Evolutionary conservation across 441 rosid genomes (phyloP).

Genomic region (Pelargonium myrrhifolium): DNA sequence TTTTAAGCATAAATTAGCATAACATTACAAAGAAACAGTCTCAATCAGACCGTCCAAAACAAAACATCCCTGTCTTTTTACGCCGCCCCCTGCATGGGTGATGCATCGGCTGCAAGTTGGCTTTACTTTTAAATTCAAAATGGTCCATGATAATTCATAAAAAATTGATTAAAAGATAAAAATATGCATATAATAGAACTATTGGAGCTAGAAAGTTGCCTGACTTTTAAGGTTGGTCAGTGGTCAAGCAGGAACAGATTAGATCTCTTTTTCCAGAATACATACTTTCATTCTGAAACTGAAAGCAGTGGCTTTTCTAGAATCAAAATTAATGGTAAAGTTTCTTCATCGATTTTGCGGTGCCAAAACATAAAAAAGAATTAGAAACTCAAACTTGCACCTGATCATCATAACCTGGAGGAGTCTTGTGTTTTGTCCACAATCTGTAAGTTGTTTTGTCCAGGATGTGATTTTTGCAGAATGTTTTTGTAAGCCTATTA

Average conservation of each 20-base stretch:
- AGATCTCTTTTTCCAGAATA: not conserved
- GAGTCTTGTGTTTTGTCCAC: not conserved
- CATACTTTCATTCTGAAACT: not conserved
- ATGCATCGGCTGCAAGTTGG: constrained; percentile 4
- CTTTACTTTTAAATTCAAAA: not conserved
- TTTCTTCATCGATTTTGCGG: no score
- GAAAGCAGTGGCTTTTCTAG: not conserved
- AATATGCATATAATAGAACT: no score
- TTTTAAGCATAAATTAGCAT: constrained; percentile 8
- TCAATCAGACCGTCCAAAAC: constrained; percentile 33
- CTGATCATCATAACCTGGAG: not conserved
- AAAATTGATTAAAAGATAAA: not conserved
- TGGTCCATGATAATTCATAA: not conserved
- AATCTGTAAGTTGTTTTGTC: not conserved
- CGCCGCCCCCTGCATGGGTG: constrained; percentile 33
- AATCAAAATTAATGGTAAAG: not conserved
- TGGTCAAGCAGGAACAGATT: not conserved
- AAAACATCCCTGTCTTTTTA: constrained; percentile 21
- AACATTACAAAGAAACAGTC: constrained; percentile 11
- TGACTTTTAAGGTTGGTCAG: not conserved
- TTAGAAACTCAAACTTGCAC: not conserved
- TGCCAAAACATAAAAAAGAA: no score
- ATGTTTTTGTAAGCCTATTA: no score
- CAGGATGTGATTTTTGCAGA: not conserved
- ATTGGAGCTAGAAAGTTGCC: not conserved